phyloP scores from a whole-genome alignment of 2,329 filamentous ascomycete species.

The Diaporthe amygdali region DNA sequence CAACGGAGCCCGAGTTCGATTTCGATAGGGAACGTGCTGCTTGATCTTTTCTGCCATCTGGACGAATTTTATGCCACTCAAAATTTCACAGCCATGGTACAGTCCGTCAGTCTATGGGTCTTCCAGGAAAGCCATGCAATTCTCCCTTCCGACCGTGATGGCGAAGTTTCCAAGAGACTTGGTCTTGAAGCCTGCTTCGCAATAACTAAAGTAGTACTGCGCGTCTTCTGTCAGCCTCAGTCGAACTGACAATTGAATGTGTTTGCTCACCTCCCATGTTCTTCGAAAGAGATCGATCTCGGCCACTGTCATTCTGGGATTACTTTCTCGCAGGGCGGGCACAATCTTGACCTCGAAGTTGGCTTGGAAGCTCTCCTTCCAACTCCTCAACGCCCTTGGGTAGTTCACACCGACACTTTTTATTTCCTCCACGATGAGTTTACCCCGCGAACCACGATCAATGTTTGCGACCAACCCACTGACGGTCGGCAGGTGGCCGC shows the following conservation, averaged over 20 bases:
- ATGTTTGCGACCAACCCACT: constrained; percentile 22
- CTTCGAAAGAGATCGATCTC: constrained; percentile 17
- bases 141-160: constrained; percentile 24
- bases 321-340: constrained; percentile 9
- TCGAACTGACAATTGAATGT: background rate
- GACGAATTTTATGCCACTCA: background rate
- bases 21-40: background rate
- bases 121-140: constrained; percentile 17
- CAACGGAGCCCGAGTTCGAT: background rate
- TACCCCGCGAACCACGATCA: constrained; percentile 15
- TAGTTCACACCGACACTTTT: constrained; percentile 23
- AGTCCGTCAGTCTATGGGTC: background rate
- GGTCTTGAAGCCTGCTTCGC: constrained; percentile 23
- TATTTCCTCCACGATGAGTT: constrained; percentile 25
- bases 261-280: constrained; percentile 23
- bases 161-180: constrained; percentile 20
- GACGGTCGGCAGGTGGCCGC: constrained; percentile 24
- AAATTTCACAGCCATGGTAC: background rate
- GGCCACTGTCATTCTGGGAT: constrained; percentile 5
- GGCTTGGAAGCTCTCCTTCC: constrained; percentile 17
- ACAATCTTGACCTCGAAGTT: constrained; percentile 18
- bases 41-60: background rate
- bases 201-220: constrained; percentile 25
- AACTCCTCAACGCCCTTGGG: constrained; percentile 16
- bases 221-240: background rate